Conservation (phyloP, 345 rosid genomes). For the Gossypium longicalyx region DNA sequence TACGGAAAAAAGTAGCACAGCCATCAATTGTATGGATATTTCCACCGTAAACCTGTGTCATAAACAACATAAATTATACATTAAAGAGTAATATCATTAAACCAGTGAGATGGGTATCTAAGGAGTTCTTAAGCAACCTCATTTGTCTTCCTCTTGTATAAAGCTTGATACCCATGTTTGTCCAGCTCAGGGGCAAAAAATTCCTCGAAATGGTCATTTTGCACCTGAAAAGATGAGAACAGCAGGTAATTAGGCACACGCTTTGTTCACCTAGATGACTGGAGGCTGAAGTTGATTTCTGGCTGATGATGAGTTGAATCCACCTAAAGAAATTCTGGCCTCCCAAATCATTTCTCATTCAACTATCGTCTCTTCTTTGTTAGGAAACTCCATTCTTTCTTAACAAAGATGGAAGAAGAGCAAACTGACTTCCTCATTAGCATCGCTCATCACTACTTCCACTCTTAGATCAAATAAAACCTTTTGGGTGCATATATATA, state of each 20-base stretch:
- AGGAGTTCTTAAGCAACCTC: conserved; percentile 48
- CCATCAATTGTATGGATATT: conserved; percentile 66
- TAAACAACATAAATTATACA: neutral
- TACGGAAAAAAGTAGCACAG: conserved; percentile 90
- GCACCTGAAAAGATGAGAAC: conserved; percentile 54
- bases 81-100: neutral
- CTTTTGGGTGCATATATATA: neutral
- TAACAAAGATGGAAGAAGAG: neutral
- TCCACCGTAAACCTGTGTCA: conserved; percentile 64
- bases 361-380: conserved; percentile 2
- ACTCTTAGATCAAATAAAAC: neutral
- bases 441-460: neutral
- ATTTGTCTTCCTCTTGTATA: conserved; percentile 80
- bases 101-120: neutral
- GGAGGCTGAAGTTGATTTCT: neutral
- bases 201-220: conserved; percentile 83
- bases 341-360: neutral
- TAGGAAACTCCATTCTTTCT: neutral
- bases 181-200: conserved; percentile 89
- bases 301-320: neutral
- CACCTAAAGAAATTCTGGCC: neutral
- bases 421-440: neutral
- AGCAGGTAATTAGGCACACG: neutral
- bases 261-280: neutral
- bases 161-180: conserved; percentile 90